Conservation (phyloP, 192 early-diverging fungal species). For the Coemansia sp. region DNA sequence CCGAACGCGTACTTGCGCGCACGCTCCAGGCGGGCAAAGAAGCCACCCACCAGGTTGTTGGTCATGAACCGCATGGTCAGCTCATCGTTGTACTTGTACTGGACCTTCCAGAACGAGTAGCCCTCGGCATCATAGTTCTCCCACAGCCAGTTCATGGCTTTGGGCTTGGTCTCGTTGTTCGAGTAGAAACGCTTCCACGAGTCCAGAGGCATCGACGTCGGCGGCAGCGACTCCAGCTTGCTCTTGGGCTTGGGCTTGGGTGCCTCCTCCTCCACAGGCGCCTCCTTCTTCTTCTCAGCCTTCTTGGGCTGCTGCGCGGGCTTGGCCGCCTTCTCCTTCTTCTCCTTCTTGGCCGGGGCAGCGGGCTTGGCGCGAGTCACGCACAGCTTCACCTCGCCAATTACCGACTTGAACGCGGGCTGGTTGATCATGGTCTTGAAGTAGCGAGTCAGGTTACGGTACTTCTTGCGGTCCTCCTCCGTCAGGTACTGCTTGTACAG, state of each 20-base stretch:
- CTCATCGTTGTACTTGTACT: slow-evolving; percentile 96
- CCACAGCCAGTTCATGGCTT: slow-evolving; percentile 93
- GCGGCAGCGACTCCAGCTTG: slow-evolving; percentile 80
- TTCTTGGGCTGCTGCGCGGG: slow-evolving; percentile 53
- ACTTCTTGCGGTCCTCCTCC: slow-evolving; percentile 70
- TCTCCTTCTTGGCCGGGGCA: slow-evolving; percentile 7
- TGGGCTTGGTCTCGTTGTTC: slow-evolving; percentile 85
- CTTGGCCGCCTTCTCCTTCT: slow-evolving; percentile 5
- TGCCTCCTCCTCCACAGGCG: slow-evolving; percentile 53
- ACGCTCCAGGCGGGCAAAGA: slow-evolving; percentile 86
- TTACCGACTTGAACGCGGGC: slow-evolving; percentile 74
- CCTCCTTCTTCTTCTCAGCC: slow-evolving; percentile 41
- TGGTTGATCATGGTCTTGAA: slow-evolving; percentile 83
- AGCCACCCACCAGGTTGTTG: slow-evolving; percentile 89
- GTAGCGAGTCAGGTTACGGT: slow-evolving; percentile 88
- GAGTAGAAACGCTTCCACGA: slow-evolving; percentile 98
- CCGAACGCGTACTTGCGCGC: slow-evolving; percentile 96
- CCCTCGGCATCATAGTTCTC: slow-evolving; percentile 79
- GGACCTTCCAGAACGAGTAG: slow-evolving; percentile 87
- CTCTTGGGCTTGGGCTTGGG: slow-evolving; percentile 87
- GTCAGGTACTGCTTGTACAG: slow-evolving; percentile 43
- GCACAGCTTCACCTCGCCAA: slow-evolving; percentile 66
- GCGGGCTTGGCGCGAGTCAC: slow-evolving; percentile 44
- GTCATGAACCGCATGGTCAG: slow-evolving; percentile 86
- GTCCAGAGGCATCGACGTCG: slow-evolving; percentile 75